Evolutionary conservation across 768 basidiomycete species (phyloP).

Genomic region (Lactarius pseudohatsudake): DNA sequence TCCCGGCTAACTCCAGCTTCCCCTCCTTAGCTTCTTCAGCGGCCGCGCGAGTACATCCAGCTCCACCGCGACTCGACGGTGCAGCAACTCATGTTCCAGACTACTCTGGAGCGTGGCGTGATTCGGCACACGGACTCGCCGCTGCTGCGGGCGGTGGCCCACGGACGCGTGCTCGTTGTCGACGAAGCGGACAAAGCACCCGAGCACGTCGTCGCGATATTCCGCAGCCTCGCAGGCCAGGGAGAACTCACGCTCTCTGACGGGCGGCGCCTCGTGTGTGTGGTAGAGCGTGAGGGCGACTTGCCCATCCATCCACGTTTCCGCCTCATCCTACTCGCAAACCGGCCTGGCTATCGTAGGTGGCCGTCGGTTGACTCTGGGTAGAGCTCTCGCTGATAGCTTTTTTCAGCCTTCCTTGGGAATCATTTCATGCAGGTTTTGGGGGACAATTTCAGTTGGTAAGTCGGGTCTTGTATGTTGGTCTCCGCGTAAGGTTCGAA

Average conservation of each 20-base stretch:
- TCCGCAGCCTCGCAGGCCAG: conserved; percentile 66
- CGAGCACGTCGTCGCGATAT: conserved; percentile 70
- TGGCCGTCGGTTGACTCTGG: not conserved
- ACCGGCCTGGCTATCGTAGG: conserved; percentile 69
- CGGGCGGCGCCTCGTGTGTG: conserved; percentile 54
- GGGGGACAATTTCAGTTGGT: conserved; percentile 63
- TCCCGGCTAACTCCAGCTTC: not conserved
- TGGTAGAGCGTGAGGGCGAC: conserved; percentile 50
- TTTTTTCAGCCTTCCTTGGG: conserved; percentile 59
- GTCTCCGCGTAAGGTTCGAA: not conserved
- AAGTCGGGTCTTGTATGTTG: not conserved
- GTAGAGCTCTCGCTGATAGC: not conserved
- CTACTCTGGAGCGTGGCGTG: conserved; percentile 55
- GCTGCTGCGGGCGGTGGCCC: conserved; percentile 59
- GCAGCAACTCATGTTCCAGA: conserved; percentile 69
- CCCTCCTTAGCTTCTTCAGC: conserved; percentile 48
- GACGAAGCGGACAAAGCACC: conserved; percentile 75
- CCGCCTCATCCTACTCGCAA: conserved; percentile 61
- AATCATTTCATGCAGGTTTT: conserved; percentile 73
- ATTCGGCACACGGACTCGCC: conserved; percentile 66
- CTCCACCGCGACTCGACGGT: conserved; percentile 70
- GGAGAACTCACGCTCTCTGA: conserved; percentile 63
- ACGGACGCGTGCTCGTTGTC: conserved; percentile 64
- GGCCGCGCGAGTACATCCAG: conserved; percentile 69
- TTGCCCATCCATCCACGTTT: conserved; percentile 64